phyloP scores from a whole-genome alignment of 306 rosid species.

The Ammopiptanthus mongolicus region DNA sequence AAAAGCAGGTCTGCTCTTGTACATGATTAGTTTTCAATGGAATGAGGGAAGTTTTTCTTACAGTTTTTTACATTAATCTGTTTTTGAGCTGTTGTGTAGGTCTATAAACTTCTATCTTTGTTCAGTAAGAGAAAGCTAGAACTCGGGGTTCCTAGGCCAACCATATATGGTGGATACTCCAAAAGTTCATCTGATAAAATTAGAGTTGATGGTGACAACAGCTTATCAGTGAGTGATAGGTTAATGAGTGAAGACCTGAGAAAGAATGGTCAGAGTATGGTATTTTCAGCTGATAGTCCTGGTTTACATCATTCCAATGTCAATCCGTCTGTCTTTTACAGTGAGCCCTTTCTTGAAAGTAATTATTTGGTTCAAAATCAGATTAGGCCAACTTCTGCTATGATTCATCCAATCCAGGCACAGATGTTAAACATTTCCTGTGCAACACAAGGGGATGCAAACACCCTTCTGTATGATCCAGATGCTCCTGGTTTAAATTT shows the following conservation, averaged over 20 bases:
- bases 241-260: constrained; percentile 11
- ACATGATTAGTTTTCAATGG: constrained; percentile 2
- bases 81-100: constrained; percentile 34
- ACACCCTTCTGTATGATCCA: constrained; percentile 13
- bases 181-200: constrained; percentile 17
- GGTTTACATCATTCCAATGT: constrained; percentile 24
- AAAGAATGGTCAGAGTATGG: constrained; percentile 17
- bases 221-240: constrained; percentile 18
- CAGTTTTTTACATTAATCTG: background rate
- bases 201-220: constrained; percentile 13
- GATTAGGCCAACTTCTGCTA: constrained; percentile 25
- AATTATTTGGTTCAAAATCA: constrained; percentile 30
- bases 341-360: constrained; percentile 22
- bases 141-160: constrained; percentile 7
- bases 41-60: background rate
- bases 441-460: constrained; percentile 24
- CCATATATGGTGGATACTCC: constrained; percentile 10
- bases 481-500: constrained; percentile 21
- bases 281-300: constrained; percentile 10
- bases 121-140: constrained; percentile 34
- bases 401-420: constrained; percentile 14
- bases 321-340: constrained; percentile 1
- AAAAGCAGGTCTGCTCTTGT: constrained; percentile 48
- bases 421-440: constrained; percentile 12
- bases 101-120: constrained; percentile 36